Base-by-base conservation (phyloP, 352 stramenopile species). In the Phytophthora sp. region DNA sequence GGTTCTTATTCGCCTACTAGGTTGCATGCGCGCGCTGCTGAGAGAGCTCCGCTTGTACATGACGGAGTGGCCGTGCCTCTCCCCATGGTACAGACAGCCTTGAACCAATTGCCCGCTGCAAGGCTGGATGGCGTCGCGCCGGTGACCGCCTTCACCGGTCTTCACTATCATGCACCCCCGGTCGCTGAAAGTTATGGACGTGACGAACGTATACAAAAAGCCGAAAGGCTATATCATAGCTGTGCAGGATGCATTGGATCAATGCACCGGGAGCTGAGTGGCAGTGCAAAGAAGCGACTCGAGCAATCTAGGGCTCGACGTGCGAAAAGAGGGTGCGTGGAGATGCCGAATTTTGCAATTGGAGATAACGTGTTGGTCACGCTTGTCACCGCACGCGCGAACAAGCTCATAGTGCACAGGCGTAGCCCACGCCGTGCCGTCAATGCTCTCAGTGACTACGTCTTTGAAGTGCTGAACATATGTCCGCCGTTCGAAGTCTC, bases 1-100 rank as follows among this genome's bases (percentile, higher is more conserved):
- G 16, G 52, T 59, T 16, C 36, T 59, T 13, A 59, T 50, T 16
- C n/a, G 24, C 5, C 5, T 50, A 16, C 24, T 50, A 4, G 39
- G 46, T 1, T 20, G 52, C 9, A 2, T 50, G 7, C 18, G 20
- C n/a, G 38, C 35, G 7, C 35, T 50, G 9, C 26, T 59, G 11
- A 50, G 36, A 6, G 52, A 59, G 36, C 36, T 12, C 2, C 1
- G 12, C 16, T 18, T 50, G 9, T 23, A 30, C 24, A 23, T 41
- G 3, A 12, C 12, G 4, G 42, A 50, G 8, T 50, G 42, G 42
- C 20, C 42, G 7, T 4, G 12, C 7, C 4, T 29, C 42, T 50
- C 8, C 42, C 42, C 7, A 18, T 50, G 7, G 23, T 50, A 2
- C 42, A 50, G 21, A 20, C 42, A 4, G 42, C 42, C 1, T n/a